Conservation (phyloP, 192 early-diverging fungal genomes). For the Linnemannia hyalina region DNA sequence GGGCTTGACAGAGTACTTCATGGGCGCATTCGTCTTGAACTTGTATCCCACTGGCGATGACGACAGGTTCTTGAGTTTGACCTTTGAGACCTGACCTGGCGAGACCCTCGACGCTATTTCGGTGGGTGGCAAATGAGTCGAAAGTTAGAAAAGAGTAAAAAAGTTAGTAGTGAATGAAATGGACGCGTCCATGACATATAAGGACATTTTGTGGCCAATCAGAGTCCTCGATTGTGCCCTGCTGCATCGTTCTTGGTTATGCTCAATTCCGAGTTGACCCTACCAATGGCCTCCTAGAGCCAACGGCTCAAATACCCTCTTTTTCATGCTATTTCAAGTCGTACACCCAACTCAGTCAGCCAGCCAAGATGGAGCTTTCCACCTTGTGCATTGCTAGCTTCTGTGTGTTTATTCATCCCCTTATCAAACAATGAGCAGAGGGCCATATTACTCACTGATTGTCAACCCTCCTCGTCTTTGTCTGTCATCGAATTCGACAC, state of each 20-base stretch:
- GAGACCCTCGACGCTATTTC: slow-evolving; percentile 22
- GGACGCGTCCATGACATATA: not conserved
- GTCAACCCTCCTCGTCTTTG: not conserved
- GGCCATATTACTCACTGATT: not conserved
- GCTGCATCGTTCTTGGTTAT: slow-evolving; percentile 19
- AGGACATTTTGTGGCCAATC: slow-evolving; percentile 14
- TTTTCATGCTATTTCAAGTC: not conserved
- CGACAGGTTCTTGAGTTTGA: slow-evolving; percentile 33
- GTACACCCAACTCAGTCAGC: not conserved
- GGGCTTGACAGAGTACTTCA: slow-evolving; percentile 60
- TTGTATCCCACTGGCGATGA: slow-evolving; percentile 40
- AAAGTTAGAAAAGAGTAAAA: not conserved
- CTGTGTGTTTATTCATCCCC: not conserved
- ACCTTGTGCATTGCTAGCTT: not conserved
- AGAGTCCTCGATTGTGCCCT: slow-evolving; percentile 1
- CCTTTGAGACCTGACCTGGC: slow-evolving; percentile 41
- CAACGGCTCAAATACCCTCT: not conserved
- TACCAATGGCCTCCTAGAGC: not conserved
- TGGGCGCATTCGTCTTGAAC: slow-evolving; percentile 62
- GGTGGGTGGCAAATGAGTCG: not conserved
- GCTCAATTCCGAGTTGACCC: not conserved
- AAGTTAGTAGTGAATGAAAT: not conserved
- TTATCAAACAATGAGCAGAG: not conserved
- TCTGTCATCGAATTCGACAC: not conserved
- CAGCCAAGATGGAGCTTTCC: not conserved